Conservation (phyloP, 2,329 filamentous ascomycete genomes). For the Apiospora rasikravindrae region DNA sequence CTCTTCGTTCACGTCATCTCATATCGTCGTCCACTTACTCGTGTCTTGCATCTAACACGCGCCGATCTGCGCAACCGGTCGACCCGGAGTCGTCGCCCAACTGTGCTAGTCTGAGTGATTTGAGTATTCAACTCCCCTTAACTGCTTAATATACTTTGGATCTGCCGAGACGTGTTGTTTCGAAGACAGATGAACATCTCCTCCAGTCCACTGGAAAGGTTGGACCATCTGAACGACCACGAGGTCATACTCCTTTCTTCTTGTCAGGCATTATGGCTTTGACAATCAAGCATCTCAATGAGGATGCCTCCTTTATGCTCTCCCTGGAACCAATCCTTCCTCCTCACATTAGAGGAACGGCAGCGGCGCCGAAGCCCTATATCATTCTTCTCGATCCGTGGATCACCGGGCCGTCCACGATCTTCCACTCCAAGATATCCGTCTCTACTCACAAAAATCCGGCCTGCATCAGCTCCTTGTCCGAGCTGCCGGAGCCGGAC, state of each 20-base stretch:
- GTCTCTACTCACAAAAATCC: slow-evolving; percentile 59
- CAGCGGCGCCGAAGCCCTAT: slow-evolving; percentile 56
- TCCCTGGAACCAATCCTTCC: slow-evolving; percentile 62
- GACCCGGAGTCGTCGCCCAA: neutral
- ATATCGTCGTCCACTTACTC: neutral
- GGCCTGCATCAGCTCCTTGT: slow-evolving; percentile 60
- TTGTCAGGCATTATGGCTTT: slow-evolving; percentile 59
- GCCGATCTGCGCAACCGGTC: neutral
- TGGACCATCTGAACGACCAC: neutral
- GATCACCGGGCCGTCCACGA: slow-evolving; percentile 65
- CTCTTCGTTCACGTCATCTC: slow-evolving; percentile 7
- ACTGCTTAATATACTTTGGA: slow-evolving; percentile 5
- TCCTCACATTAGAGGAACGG: slow-evolving; percentile 38
- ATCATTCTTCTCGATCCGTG: slow-evolving; percentile 76
- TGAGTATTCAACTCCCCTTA: neutral
- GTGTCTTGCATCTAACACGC: neutral
- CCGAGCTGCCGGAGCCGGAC: slow-evolving; percentile 49
- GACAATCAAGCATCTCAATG: slow-evolving; percentile 67
- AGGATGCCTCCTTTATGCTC: slow-evolving; percentile 68
- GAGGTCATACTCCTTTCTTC: neutral
- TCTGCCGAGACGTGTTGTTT: neutral
- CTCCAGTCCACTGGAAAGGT: neutral
- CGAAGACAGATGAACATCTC: neutral
- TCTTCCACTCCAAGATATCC: slow-evolving; percentile 66
- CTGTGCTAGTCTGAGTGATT: neutral